Percentiles rank a stretch among this genome's conserved stretches.
Evolutionary conservation across 441 rosid species (phyloP).

Genomic region (Populus hybrid): DNA sequence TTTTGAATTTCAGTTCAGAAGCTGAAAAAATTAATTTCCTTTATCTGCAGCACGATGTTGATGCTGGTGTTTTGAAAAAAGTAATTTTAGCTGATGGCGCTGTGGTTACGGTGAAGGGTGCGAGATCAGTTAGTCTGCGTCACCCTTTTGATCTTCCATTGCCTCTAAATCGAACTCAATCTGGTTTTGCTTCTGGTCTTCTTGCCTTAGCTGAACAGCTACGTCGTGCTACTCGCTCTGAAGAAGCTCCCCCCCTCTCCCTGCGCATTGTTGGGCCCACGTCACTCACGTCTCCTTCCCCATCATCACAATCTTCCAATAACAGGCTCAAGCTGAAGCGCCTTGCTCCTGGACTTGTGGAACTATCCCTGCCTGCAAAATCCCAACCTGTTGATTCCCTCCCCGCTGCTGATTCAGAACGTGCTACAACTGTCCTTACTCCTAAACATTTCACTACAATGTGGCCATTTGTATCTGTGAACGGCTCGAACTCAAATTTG

Average conservation of each 20-base stretch:
- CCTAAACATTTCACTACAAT: constrained; percentile 69
- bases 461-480: constrained; percentile 88
- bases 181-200: constrained; percentile 78
- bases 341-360: constrained; percentile 91
- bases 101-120: constrained; percentile 85
- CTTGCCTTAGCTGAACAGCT: constrained; percentile 76
- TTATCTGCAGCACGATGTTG: constrained; percentile 81
- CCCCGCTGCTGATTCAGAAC: constrained; percentile 33
- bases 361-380: constrained; percentile 55
- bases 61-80: constrained; percentile 88
- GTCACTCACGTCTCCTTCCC: constrained; percentile 59
- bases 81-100: constrained; percentile 87
- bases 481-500: constrained; percentile 69
- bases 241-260: constrained; percentile 60
- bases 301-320: constrained; percentile 44
- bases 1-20: neutral
- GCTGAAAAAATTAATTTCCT: constrained; percentile 5
- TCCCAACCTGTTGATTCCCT: constrained; percentile 33
- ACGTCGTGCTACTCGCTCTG: constrained; percentile 42
- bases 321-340: constrained; percentile 82
- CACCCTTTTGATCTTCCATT: constrained; percentile 76
- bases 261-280: constrained; percentile 88
- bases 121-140: constrained; percentile 87
- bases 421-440: constrained; percentile 51
- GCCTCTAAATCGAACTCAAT: constrained; percentile 61